phyloP scores from a whole-genome alignment of 208 protist species.

The Acanthamoeba polyphaga region DNA sequence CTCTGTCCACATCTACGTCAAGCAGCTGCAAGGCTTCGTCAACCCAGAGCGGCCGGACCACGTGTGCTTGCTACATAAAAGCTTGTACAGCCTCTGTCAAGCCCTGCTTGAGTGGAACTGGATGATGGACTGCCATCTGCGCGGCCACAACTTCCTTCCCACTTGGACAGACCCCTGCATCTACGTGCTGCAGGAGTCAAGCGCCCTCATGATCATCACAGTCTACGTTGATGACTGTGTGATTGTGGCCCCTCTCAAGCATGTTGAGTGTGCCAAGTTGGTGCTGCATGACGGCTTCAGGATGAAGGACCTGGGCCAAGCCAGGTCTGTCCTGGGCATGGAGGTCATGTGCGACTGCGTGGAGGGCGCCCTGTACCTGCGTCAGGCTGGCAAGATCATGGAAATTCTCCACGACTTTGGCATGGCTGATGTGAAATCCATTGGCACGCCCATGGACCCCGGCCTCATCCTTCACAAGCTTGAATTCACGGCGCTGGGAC shows the following conservation, averaged over 20 bases:
- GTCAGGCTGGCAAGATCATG: conserved; percentile 13
- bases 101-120: conserved; percentile 22
- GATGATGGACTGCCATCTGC: neutral
- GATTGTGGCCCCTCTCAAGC: neutral
- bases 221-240: conserved; percentile 49
- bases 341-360: neutral
- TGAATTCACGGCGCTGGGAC: neutral
- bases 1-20: neutral
- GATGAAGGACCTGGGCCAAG: conserved; percentile 28
- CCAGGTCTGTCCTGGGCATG: conserved; percentile 10
- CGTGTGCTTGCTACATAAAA: conserved; percentile 13
- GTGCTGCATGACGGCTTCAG: neutral
- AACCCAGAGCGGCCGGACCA: neutral
- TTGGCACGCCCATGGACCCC: neutral
- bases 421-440: neutral
- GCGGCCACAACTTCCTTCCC: neutral
- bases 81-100: conserved; percentile 24
- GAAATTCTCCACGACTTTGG: conserved; percentile 1
- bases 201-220: neutral
- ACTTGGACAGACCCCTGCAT: conserved; percentile 10
- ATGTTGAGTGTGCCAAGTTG: neutral
- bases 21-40: neutral
- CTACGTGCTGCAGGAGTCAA: neutral
- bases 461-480: neutral
- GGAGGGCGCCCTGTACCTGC: neutral